Conservation (phyloP, 495 filamentous ascomycete genomes). For the Penicillium goetzii region DNA sequence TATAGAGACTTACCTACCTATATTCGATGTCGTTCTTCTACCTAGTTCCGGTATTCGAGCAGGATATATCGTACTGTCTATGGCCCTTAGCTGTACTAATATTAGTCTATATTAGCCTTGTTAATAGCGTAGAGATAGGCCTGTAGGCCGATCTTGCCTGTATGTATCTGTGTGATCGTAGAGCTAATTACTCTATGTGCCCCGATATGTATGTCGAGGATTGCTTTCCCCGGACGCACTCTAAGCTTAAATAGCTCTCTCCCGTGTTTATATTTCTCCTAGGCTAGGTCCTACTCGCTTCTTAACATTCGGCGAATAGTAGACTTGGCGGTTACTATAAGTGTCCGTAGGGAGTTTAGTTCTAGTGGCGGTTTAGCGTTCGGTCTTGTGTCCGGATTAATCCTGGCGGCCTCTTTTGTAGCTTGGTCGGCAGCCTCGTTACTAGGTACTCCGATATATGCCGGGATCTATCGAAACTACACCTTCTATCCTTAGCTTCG, state of each 20-base stretch:
- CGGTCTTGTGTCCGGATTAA: constrained; percentile 9
- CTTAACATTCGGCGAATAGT: constrained; percentile 11
- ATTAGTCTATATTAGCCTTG: constrained; percentile 31
- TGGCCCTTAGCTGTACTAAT: constrained; percentile 26
- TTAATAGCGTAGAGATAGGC: constrained; percentile 39
- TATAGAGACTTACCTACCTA: too few relatives aligned
- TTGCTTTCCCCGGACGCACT: not conserved
- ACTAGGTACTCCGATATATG: constrained; percentile 30
- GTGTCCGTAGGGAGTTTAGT: constrained; percentile 19
- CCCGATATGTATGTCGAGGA: constrained; percentile 14
- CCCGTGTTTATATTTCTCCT: constrained; percentile 18
- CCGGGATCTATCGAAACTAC: constrained; percentile 29
- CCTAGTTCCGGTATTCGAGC: too few relatives aligned
- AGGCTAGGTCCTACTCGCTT: constrained; percentile 14
- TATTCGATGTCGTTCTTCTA: too few relatives aligned
- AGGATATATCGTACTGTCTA: too few relatives aligned
- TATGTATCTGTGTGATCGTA: constrained; percentile 36
- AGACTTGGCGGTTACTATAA: constrained; percentile 14
- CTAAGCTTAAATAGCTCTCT: constrained; percentile 15
- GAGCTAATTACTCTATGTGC: constrained; percentile 40
- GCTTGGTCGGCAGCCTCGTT: constrained; percentile 33
- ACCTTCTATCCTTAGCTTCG: constrained; percentile 9
- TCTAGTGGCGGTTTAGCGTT: constrained; percentile 9
- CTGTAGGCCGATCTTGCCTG: constrained; percentile 34
- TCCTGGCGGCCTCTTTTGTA: constrained; percentile 13